phyloP scores from a whole-genome alignment of 2,329 filamentous ascomycete genomes.

The Diaporthe citriasiana region DNA sequence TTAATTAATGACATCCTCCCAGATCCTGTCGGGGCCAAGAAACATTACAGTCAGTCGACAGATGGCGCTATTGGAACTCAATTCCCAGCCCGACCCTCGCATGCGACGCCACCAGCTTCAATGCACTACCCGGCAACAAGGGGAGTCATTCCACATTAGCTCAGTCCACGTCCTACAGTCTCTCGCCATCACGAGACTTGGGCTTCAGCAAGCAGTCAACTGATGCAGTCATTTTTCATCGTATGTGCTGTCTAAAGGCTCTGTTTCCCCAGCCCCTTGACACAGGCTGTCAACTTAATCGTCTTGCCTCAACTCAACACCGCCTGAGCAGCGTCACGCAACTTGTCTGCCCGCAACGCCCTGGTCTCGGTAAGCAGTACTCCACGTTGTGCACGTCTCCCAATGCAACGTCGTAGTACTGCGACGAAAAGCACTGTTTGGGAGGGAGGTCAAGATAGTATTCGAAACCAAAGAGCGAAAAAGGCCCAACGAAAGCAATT shows the following conservation, averaged over 20 bases:
- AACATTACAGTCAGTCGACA: neutral
- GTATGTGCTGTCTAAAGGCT: neutral
- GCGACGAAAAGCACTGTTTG: neutral
- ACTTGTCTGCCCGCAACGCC: neutral
- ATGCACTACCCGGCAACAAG: conserved; percentile 11
- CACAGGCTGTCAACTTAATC: neutral
- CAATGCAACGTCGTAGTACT: neutral
- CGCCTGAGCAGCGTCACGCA: neutral
- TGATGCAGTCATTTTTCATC: neutral
- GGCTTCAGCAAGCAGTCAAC: neutral
- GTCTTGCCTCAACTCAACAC: neutral
- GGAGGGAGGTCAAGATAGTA: neutral
- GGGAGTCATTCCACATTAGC: conserved; percentile 19
- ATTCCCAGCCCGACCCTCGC: conserved; percentile 19
- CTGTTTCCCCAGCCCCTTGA: neutral
- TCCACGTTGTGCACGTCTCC: neutral
- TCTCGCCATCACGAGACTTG: conserved; percentile 4
- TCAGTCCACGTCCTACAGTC: conserved; percentile 13
- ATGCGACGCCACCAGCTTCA: conserved; percentile 13
- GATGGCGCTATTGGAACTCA: conserved; percentile 29
- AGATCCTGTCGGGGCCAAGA: conserved; percentile 25
- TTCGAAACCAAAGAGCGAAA: neutral
- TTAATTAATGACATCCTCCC: neutral
- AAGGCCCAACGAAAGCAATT: neutral
- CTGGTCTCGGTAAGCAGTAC: neutral